Evolutionary conservation across 129 eudicot species (phyloP).

Genomic region (Chrysanthemum lavandulifolium): DNA sequence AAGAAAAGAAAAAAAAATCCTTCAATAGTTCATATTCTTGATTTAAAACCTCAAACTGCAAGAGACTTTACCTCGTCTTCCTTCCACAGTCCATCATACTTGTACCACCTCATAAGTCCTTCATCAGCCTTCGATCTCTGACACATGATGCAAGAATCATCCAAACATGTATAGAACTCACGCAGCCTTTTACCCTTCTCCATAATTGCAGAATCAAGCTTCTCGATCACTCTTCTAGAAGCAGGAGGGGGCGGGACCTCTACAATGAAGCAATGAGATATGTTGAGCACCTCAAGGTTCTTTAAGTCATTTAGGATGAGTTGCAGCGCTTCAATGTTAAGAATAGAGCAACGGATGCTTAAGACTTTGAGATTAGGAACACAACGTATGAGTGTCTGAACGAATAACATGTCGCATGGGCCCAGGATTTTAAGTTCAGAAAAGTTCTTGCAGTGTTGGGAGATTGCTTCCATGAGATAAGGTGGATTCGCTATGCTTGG

Average conservation of each 20-base stretch:
- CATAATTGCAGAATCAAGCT: slow-evolving; percentile 44
- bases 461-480: slow-evolving; percentile 58
- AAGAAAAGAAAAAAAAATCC: not conserved
- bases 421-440: slow-evolving; percentile 69
- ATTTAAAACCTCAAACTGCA: slow-evolving; percentile 38
- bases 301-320: slow-evolving; percentile 49
- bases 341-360: slow-evolving; percentile 56
- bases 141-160: slow-evolving; percentile 53
- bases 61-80: slow-evolving; percentile 62
- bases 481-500: slow-evolving; percentile 61
- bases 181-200: slow-evolving; percentile 45
- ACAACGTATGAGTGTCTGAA: slow-evolving; percentile 38
- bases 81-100: slow-evolving; percentile 67
- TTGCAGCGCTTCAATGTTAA: slow-evolving; percentile 41
- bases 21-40: not conserved
- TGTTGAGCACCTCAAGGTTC: slow-evolving; percentile 61
- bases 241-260: slow-evolving; percentile 46
- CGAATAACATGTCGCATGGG: slow-evolving; percentile 51
- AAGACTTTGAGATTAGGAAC: slow-evolving; percentile 60
- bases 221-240: slow-evolving; percentile 29
- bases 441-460: slow-evolving; percentile 54
- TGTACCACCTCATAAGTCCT: slow-evolving; percentile 82
- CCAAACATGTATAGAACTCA: slow-evolving; percentile 47
- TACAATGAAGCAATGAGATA: slow-evolving; percentile 57
- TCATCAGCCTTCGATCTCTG: slow-evolving; percentile 53